Evolutionary conservation across 129 eudicot genomes (phyloP).

Genomic region (Helianthus annuus): HanXRQr2.0-SUNRISE NC_035438.2:112114325-112114824

Average conservation of each 20-base stretch:
- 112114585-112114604: neutral
- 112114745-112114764: neutral
- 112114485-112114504: slow-evolving; percentile 92
- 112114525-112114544: slow-evolving; percentile 60
- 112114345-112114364: slow-evolving; percentile 10
- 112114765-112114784: slow-evolving; percentile 76
- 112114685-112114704: neutral
- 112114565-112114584: slow-evolving; percentile 43
- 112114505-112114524: slow-evolving; percentile 87
- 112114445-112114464: slow-evolving; percentile 54
- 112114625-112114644: neutral
- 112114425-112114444: slow-evolving; percentile 84
- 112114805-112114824: slow-evolving; percentile 86
- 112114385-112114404: neutral
- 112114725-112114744: no score
- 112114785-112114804: slow-evolving; percentile 91
- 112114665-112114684: no score
- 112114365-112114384: slow-evolving; percentile 1
- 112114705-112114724: slow-evolving; percentile 5
- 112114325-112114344: neutral
- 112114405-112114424: slow-evolving; percentile 14
- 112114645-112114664: neutral
- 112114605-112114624: neutral
- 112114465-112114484: slow-evolving; percentile 66
- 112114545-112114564: slow-evolving; percentile 88